Conservation (phyloP, 176 grass and related monocot genomes). For the Phoenix roebelenii region DNA sequence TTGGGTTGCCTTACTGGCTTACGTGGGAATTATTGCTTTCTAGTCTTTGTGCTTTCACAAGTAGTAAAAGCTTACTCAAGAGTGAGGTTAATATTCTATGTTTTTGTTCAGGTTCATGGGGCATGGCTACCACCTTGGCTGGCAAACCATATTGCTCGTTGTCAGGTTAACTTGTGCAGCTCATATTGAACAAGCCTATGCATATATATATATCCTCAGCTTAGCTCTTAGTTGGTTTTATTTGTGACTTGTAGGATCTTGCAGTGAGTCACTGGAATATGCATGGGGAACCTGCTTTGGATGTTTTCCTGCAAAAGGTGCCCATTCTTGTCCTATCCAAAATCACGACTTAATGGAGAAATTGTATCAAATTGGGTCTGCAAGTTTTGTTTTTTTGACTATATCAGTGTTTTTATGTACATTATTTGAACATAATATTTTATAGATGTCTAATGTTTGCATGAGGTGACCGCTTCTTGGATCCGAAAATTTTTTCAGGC, state of each 20-base stretch:
- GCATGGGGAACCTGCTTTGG: constrained; percentile 13
- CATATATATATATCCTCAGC: background rate
- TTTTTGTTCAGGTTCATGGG: constrained; percentile 21
- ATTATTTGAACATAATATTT: too few species aligned
- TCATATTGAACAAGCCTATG: background rate
- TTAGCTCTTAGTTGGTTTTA: background rate
- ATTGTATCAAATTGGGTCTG: background rate
- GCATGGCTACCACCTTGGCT: constrained; percentile 53
- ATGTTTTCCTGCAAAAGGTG: constrained; percentile 11
- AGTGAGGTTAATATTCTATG: background rate
- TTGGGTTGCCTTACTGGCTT: too few species aligned
- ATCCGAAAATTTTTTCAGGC: constrained; percentile 9
- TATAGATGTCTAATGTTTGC: too few species aligned
- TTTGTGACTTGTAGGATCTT: constrained; percentile 1
- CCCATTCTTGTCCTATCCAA: background rate
- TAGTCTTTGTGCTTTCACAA: too few species aligned
- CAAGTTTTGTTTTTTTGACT: background rate
- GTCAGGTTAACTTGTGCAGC: constrained; percentile 24
- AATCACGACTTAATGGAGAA: background rate
- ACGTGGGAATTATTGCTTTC: too few species aligned
- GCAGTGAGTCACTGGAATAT: constrained; percentile 9
- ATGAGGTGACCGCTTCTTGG: too few species aligned
- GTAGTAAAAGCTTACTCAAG: background rate
- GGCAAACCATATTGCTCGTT: constrained; percentile 2
- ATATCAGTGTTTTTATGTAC: too few species aligned